Evolutionary conservation across 2,329 filamentous ascomycete genomes (phyloP), one percentile per base, ranked within the genome.

Genomic region (Apiospora phragmitis): DNA sequence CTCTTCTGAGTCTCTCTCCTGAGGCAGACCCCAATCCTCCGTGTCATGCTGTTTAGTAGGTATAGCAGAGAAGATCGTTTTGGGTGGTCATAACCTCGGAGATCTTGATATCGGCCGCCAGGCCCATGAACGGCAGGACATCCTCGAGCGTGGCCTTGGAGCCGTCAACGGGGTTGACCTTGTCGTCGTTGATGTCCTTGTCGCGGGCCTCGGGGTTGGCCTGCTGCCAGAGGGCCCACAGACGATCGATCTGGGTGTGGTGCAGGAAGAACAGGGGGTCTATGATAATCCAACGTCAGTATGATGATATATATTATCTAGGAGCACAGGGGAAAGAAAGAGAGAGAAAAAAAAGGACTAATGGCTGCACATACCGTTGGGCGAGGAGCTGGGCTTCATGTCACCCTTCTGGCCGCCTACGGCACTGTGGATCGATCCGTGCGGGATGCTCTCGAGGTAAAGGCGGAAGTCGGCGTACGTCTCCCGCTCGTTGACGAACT

Each of bases 241-340:
- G 51, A 16, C 68, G 62, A 21, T 69, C 68, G 24, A 69, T 47
- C 18, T 69, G 47, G 18, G 32, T 3, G 42, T 69, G 68, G 59
- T 69, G 68, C 38, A 69, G 29, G 42, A 69, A 69, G 55, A 69
- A 69, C n/a, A 69, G 21, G 29, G 67, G 67, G n/a, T 67, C n/a
- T n/a, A n/a, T n/a, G n/a, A n/a, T n/a, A n/a, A n/a, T n/a, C n/a
- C n/a, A n/a, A n/a, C n/a, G n/a, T n/a, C n/a, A n/a, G n/a, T n/a
- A n/a, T n/a, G n/a, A n/a, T n/a, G n/a, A n/a, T n/a, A n/a, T n/a
- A n/a, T n/a, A n/a, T n/a, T n/a, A n/a, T n/a, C n/a, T n/a, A n/a
- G n/a, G n/a, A n/a, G n/a, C n/a, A n/a, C n/a, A n/a, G n/a, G n/a
- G n/a, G n/a, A n/a, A n/a, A n/a, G n/a, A n/a, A n/a, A n/a, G n/a